These are phyloP conservation scores for Neckera pumila DNA, from an alignment of 225 moss, liverwort and hornwort species.

Conservation along the genomic window DNA sequence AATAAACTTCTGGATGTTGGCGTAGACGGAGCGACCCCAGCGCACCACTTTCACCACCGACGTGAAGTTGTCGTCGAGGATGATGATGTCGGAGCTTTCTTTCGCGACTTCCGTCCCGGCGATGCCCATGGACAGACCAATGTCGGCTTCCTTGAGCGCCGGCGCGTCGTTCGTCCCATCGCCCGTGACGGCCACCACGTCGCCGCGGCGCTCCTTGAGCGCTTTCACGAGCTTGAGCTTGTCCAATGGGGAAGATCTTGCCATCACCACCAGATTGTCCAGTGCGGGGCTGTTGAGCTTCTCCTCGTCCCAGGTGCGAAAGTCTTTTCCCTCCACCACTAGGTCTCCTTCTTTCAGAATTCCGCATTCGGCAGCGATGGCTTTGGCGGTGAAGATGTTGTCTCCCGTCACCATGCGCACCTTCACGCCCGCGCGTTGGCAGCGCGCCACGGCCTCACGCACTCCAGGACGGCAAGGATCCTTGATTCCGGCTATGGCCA, in stretches of 20 bases:
- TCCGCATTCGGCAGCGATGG: conserved; percentile 41
- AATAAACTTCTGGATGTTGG: conserved; percentile 30
- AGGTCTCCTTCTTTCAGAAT: conserved; percentile 7
- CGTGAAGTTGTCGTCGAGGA: conserved; percentile 26
- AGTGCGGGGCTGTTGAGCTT: not conserved
- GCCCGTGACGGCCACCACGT: conserved; percentile 49
- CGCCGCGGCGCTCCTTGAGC: conserved; percentile 12
- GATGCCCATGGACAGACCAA: conserved; percentile 51
- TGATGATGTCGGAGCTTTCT: conserved; percentile 54
- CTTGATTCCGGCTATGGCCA: conserved; percentile 41
- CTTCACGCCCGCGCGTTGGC: conserved; percentile 35
- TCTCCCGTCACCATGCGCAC: conserved; percentile 60
- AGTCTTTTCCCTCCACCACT: conserved; percentile 28
- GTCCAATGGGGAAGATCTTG: conserved; percentile 39
- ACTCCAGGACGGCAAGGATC: conserved; percentile 38
- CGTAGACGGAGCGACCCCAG: conserved; percentile 25
- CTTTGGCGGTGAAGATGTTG: conserved; percentile 37
- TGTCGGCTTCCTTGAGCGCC: conserved; percentile 32
- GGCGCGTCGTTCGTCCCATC: conserved; percentile 58
- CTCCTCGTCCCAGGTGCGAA: conserved; percentile 19
- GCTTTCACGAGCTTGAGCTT: conserved; percentile 40
- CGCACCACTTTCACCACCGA: conserved; percentile 26
- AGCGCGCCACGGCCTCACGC: conserved; percentile 13
- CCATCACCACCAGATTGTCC: conserved; percentile 34
- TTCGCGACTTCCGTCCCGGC: conserved; percentile 55